Evolutionary conservation across 2,329 filamentous ascomycete species (phyloP).

Genomic region (Aspergillus quadricinctus): DNA sequence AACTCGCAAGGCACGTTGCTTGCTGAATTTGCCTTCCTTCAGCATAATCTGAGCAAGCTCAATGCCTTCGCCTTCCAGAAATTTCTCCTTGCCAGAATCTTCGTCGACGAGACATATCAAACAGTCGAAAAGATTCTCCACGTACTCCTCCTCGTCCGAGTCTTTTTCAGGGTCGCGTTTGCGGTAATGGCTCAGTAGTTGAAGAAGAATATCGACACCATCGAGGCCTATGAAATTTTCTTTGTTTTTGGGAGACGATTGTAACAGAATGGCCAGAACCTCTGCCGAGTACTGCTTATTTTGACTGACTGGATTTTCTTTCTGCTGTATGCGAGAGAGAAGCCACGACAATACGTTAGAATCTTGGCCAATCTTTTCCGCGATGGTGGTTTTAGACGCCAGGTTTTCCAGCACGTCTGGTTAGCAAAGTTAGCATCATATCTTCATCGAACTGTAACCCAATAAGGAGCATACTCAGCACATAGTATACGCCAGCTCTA

Average conservation of each 20-base stretch:
- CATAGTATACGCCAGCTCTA: conserved; percentile 79
- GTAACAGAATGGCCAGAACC: conserved; percentile 81
- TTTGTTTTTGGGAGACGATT: conserved; percentile 66
- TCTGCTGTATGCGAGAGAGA: conserved; percentile 64
- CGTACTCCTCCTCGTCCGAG: conserved; percentile 87
- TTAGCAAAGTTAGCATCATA: conserved; percentile 10
- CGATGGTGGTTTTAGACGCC: conserved; percentile 63
- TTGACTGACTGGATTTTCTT: conserved; percentile 68
- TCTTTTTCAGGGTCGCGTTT: conserved; percentile 81
- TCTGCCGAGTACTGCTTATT: conserved; percentile 96
- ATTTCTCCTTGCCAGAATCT: conserved; percentile 68
- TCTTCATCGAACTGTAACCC: neutral
- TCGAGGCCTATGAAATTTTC: conserved; percentile 60
- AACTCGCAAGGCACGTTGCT: conserved; percentile 69
- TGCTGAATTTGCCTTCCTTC: conserved; percentile 80
- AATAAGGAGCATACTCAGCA: conserved; percentile 48
- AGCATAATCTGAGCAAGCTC: conserved; percentile 92
- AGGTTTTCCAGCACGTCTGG: conserved; percentile 75
- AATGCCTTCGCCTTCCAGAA: conserved; percentile 84
- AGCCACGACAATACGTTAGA: conserved; percentile 71
- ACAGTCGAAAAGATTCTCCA: conserved; percentile 88
- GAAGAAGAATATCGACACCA: conserved; percentile 73
- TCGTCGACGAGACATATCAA: conserved; percentile 78
- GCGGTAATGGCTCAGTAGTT: conserved; percentile 78
- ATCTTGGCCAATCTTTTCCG: conserved; percentile 68